Percentiles rank a stretch among this genome's conserved stretches.
Conservation (phyloP, 805 yeast genomes). For the Lachancea waltii region DNA sequence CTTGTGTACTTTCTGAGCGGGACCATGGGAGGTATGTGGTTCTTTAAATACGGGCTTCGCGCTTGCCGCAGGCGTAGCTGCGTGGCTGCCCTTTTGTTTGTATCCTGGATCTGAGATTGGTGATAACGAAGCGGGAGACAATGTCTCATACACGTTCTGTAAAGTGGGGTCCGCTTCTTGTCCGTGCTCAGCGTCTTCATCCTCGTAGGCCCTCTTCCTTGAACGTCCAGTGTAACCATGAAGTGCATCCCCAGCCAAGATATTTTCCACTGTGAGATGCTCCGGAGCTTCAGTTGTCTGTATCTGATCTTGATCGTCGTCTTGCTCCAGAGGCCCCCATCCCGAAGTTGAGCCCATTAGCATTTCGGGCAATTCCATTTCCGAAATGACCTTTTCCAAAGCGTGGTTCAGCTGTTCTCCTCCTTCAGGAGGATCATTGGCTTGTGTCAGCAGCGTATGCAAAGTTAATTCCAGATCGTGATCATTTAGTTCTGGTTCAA, state of each 20-base stretch:
- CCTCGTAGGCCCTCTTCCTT: constrained; percentile 1
- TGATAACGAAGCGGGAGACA: constrained; percentile 33
- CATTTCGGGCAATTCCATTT: constrained; percentile 12
- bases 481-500: constrained; percentile 2
- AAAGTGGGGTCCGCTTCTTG: background rate
- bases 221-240: background rate
- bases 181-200: background rate
- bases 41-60: background rate
- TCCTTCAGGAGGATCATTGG: constrained; percentile 6
- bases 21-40: background rate
- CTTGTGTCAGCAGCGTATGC: constrained; percentile 19
- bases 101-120: constrained; percentile 23
- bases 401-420: constrained; percentile 9
- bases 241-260: constrained; percentile 4
- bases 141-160: constrained; percentile 14
- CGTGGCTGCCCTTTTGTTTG: constrained; percentile 4
- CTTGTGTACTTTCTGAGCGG: constrained; percentile 1
- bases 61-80: background rate
- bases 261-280: constrained; percentile 9
- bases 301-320: background rate
- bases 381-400: constrained; percentile 10
- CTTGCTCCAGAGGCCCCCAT: constrained; percentile 3
- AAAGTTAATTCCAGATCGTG: constrained; percentile 18
- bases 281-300: background rate
- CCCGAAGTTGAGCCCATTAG: constrained; percentile 2